A percentile compares a stretch with the other conserved stretches of the same genome.
phyloP scores from a whole-genome alignment of 257 asterid species.

The Gardenia jasminoides region DNA sequence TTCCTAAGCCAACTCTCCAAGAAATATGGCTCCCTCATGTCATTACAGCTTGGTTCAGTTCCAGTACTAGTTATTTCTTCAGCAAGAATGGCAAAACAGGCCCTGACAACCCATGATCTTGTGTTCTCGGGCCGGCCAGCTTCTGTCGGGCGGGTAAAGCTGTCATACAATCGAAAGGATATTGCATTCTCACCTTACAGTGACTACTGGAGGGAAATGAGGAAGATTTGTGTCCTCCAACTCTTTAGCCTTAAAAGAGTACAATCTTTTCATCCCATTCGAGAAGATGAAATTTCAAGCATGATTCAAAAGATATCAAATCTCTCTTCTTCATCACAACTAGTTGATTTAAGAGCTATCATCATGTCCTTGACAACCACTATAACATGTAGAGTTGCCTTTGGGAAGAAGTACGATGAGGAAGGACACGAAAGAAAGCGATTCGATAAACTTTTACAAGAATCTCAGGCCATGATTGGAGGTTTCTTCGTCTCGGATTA shows the following conservation, averaged over 20 bases:
- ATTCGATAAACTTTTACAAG: background rate
- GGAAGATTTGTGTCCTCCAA: conserved; percentile 22
- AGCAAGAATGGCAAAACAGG: conserved; percentile 2
- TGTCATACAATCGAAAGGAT: background rate
- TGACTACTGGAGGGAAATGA: conserved; percentile 7
- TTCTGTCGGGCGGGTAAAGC: background rate
- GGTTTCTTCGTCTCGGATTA: conserved; percentile 8
- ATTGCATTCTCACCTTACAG: conserved; percentile 7
- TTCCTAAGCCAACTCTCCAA: background rate
- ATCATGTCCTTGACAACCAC: background rate
- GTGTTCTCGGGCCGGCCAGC: background rate
- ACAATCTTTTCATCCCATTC: background rate
- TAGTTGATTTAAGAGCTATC: background rate
- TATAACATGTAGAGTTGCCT: background rate
- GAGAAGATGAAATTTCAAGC: background rate
- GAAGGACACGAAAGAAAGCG: background rate
- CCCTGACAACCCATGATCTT: conserved; percentile 7
- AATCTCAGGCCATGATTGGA: background rate
- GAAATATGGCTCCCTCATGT: conserved; percentile 1
- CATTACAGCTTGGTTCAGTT: background rate
- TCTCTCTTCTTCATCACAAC: background rate
- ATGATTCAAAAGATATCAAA: background rate
- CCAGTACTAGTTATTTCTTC: conserved; percentile 4
- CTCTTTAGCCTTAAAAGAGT: conserved; percentile 2
- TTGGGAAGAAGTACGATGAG: background rate